These are phyloP conservation scores for Neopestalotiopsis rosae DNA, from an alignment of 2,329 filamentous ascomycete genomes.

Conservation along the genomic window DNA sequence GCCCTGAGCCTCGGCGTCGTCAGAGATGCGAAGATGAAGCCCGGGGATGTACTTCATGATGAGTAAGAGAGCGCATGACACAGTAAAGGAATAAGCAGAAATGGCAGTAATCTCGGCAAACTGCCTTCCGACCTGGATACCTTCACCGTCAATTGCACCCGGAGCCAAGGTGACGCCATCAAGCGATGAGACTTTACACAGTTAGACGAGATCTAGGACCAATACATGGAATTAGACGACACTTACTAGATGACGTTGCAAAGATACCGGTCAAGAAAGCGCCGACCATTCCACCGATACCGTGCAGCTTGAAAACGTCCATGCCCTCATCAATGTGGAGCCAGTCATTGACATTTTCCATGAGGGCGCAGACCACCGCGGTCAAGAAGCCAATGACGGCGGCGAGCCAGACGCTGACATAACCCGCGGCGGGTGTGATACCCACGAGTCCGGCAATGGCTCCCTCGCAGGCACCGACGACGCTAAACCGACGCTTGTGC, in stretches of 20 bases:
- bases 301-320: constrained; percentile 65
- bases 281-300: constrained; percentile 63
- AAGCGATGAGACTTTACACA: constrained; percentile 49
- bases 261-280: constrained; percentile 64
- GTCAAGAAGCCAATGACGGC: constrained; percentile 59
- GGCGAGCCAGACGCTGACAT: constrained; percentile 56
- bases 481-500: constrained; percentile 52
- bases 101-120: constrained; percentile 62
- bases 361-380: constrained; percentile 41
- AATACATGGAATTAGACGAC: background rate
- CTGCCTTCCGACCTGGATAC: constrained; percentile 61
- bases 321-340: constrained; percentile 58
- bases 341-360: constrained; percentile 19
- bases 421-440: constrained; percentile 64
- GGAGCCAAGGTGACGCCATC: constrained; percentile 55
- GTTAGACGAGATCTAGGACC: background rate
- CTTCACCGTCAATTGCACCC: constrained; percentile 57
- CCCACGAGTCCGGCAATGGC: constrained; percentile 63
- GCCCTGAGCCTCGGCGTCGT: constrained; percentile 60
- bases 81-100: constrained; percentile 58
- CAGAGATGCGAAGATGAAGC: constrained; percentile 57
- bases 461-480: constrained; percentile 58
- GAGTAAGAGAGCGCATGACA: constrained; percentile 58
- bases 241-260: constrained; percentile 43
- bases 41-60: constrained; percentile 64